phyloP scores from a whole-genome alignment of 805 yeast species.

The Kodamaea nitidulidarum region DNA sequence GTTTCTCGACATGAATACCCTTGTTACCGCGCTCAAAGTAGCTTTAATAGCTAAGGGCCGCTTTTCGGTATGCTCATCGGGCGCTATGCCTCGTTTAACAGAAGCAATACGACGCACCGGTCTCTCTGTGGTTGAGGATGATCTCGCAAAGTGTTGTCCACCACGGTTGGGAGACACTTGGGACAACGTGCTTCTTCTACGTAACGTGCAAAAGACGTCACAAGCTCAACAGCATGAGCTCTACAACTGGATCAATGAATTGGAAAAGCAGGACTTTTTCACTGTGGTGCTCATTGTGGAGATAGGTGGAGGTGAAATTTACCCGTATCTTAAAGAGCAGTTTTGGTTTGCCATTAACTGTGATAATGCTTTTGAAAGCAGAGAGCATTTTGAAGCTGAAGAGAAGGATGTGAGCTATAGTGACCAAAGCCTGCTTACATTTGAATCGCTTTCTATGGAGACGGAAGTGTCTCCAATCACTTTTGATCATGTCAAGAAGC shows the following conservation, averaged over 20 bases:
- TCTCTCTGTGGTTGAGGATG: slow-evolving; percentile 3
- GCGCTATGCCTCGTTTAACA: slow-evolving; percentile 2
- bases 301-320: slow-evolving; percentile 4
- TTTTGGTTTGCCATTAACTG: slow-evolving; percentile 14
- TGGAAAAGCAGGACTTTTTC: slow-evolving; percentile 9
- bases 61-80: slow-evolving; percentile 6
- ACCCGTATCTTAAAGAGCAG: slow-evolving; percentile 13
- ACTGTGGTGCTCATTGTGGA: slow-evolving; percentile 11
- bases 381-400: background rate
- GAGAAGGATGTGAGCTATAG: background rate
- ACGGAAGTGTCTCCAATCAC: too few species aligned
- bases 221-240: slow-evolving; percentile 9
- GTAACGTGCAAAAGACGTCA: slow-evolving; percentile 2
- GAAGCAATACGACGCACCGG: background rate
- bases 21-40: slow-evolving; percentile 5
- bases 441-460: background rate
- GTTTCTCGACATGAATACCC: slow-evolving; percentile 3
- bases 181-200: background rate
- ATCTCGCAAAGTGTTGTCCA: background rate
- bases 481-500: background rate
- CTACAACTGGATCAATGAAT: slow-evolving; percentile 6
- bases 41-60: slow-evolving; percentile 3
- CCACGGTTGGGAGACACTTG: background rate
- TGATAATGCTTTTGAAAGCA: slow-evolving; percentile 9
- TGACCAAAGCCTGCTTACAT: background rate